Evolutionary conservation across 2,329 filamentous ascomycete species (phyloP), one percentile per base, ranked within the genome.

Genomic region (Cylindrodendrum hubeiense): DNA sequence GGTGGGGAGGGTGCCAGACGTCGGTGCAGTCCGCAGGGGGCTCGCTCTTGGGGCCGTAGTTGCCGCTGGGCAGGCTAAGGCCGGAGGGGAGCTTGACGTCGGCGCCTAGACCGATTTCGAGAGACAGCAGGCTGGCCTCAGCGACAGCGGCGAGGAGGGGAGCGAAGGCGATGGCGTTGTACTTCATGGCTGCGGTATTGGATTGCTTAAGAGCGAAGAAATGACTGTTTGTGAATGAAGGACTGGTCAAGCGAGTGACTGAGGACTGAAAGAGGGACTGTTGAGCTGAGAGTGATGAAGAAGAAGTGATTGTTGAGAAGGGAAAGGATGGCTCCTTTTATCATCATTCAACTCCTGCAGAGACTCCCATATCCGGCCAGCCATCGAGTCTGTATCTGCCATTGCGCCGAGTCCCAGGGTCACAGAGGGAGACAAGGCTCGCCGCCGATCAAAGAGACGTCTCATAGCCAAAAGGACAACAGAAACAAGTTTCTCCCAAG

Each of bases 1-100:
- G 67, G 73, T 82, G 80, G 13, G 78, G 63, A 52, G 80, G 79
- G 71, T 82, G 80, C 77, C 76, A 81, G 68, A 77, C 62, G 68
- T 77, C 68, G 67, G 60, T 70, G 70, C 70, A 73, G 66, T 66
- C 77, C 2, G 65, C 28, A 13, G 73, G 65, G 10, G 79, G 77
- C 28, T 12, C 37, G 15, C 22, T 15, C 53, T 51, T 56, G 26
- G 50, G 53, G 9, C 49, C 61, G 17, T 58, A 50, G 17, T 62
- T 55, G 44, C 65, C 60, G 28, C 33, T 22, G 19, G 59, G 44
- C 5, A 66, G 28, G 50, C 69, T 51, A 44, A 70, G 50, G 55
- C 63, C n/a, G n/a, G n/a, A n/a, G n/a, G n/a, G n/a, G n/a, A n/a
- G n/a, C n/a, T n/a, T n/a, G n/a, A n/a, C n/a, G n/a, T n/a, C n/a